Base-by-base conservation (phyloP, 306 rosid species). In the Myrica gale region DNA sequence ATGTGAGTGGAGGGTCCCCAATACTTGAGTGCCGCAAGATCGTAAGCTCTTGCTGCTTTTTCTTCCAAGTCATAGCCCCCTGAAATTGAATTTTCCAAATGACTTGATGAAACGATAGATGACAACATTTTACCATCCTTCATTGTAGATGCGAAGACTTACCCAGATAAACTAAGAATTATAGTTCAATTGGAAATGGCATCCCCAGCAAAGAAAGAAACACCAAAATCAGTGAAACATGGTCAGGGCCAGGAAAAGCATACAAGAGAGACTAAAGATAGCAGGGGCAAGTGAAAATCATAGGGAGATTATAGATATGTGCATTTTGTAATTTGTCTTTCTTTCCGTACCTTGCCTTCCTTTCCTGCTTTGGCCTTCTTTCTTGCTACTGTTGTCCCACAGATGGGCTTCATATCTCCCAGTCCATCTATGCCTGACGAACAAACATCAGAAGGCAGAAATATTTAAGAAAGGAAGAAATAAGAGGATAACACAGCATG, bases 21-120 rank as follows among this genome's bases (percentile, higher is more conserved):
- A 76, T 93, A 93, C 95, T 93, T 93, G 85, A 93, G 92, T 78
- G 98, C 97, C 9, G 98, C 98, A 68, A 85, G 91, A 88, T 93
- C 98, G 83, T 93, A 91, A 76, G 98, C 93, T 84, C 93, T 89
- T 21, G 97, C 97, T 75, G 97, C 98, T 85, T 93, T 93, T 75
- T 89, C 93, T 79, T 93, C 98, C 98, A 89, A 87, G 83, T 93
- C 98, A 88, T 93, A 91, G 72, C 98, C 98, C 73, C 98, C 98
- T 93, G 80, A 76, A 87, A 83, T 77, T 52, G 75, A 72, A 76
- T 67, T 80, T 80, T 78, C 83, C 82, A 85, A 82, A 78, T 68
- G 73, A 81, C 87, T 82, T 50, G 72, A 79, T 12, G 50, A 71
- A 32, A 66, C 32, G 48, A 17, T 37, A 50, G 45, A 44, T 76